Evolutionary conservation across 169 alveolate genomes (phyloP).

Genomic region (Plasmodium sp.): DNA sequence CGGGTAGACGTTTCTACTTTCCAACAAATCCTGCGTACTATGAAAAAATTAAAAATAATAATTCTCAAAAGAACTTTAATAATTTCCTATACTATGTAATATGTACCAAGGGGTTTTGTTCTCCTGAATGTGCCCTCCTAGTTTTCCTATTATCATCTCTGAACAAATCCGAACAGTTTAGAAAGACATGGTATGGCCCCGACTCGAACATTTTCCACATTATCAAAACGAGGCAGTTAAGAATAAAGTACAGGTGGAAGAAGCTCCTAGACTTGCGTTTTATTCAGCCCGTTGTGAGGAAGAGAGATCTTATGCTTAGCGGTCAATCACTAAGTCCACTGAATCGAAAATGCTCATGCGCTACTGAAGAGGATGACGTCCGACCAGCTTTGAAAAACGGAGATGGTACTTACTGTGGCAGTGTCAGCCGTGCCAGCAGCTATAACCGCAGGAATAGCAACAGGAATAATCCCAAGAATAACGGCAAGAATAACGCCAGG

Average conservation of each 20-base stretch:
- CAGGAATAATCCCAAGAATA: neutral
- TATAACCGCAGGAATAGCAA: neutral
- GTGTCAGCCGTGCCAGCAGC: neutral
- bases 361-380: neutral
- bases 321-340: neutral
- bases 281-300: constrained; percentile 54
- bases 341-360: neutral
- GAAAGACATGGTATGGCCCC: constrained; percentile 80
- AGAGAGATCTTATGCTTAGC: neutral
- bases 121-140: constrained; percentile 82
- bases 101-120: constrained; percentile 83
- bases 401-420: neutral
- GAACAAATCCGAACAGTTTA: constrained; percentile 77
- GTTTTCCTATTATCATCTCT: constrained; percentile 79
- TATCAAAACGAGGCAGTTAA: constrained; percentile 66
- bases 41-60: constrained; percentile 66
- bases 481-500: neutral
- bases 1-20: constrained; percentile 78
- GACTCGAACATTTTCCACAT: constrained; percentile 60
- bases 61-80: constrained; percentile 30
- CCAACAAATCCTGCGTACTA: constrained; percentile 78
- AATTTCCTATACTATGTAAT: constrained; percentile 75
- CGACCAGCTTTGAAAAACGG: neutral
- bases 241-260: constrained; percentile 78
- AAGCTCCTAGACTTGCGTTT: constrained; percentile 66